Conservation (phyloP, 495 filamentous ascomycete genomes). For the Hamigera avellanea region DNA sequence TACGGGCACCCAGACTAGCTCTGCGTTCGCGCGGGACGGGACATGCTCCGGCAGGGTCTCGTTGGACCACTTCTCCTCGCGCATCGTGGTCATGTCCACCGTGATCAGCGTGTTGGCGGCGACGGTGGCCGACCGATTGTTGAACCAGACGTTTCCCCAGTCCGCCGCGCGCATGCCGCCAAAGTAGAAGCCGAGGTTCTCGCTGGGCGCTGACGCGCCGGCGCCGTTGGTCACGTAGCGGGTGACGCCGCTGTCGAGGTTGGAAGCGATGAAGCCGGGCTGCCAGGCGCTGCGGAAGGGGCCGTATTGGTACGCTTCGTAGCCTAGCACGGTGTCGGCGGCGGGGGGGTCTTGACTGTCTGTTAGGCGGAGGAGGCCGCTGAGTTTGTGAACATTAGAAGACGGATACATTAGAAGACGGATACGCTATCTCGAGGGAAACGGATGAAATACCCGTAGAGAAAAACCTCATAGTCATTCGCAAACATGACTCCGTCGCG, state of each 20-base stretch:
- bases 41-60: conserved; percentile 37
- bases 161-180: conserved; percentile 42
- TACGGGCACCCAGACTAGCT: conserved; percentile 61
- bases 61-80: conserved; percentile 42
- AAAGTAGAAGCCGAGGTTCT: conserved; percentile 65
- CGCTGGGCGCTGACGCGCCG: conserved; percentile 52
- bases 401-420: background rate
- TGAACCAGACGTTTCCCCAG: conserved; percentile 33
- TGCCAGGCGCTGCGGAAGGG: conserved; percentile 21
- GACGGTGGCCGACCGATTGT: conserved; percentile 17
- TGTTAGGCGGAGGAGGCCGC: conserved; percentile 7
- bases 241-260: conserved; percentile 36
- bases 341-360: conserved; percentile 16
- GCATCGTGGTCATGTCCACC: conserved; percentile 45
- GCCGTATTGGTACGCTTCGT: conserved; percentile 41
- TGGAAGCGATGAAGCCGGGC: conserved; percentile 22
- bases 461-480: conserved; percentile 48
- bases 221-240: conserved; percentile 55
- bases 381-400: no score
- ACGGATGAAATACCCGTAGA: conserved; percentile 32
- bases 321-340: conserved; percentile 29
- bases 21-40: conserved; percentile 45
- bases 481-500: conserved; percentile 53
- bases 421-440: background rate
- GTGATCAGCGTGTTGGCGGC: conserved; percentile 40